Conservation (phyloP, 768 basidiomycete species). For the Suillus discolor region DNA sequence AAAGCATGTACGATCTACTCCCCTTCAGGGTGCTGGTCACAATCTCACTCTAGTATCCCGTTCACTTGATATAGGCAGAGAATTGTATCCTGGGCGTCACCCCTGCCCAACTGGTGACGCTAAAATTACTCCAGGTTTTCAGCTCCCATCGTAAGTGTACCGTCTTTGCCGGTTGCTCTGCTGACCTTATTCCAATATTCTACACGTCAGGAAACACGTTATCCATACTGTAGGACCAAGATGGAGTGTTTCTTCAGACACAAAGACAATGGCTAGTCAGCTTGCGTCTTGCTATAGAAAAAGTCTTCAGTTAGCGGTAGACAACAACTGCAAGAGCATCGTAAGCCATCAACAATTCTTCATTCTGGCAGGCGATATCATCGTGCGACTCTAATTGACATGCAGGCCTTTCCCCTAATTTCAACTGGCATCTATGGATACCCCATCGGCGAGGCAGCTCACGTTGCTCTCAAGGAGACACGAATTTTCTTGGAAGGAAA, state of each 20-base stretch:
- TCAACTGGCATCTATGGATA: conserved; percentile 83
- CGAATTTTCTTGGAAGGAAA: conserved; percentile 60
- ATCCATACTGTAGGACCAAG: conserved; percentile 86
- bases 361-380: not conserved
- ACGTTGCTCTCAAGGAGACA: conserved; percentile 62
- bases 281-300: conserved; percentile 70
- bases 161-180: not conserved
- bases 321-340: conserved; percentile 62
- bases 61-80: not conserved
- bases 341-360: conserved; percentile 37
- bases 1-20: not conserved
- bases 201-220: conserved; percentile 54
- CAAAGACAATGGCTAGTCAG: conserved; percentile 49
- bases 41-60: not conserved
- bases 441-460: conserved; percentile 72
- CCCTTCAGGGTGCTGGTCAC: too few species aligned
- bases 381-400: not conserved
- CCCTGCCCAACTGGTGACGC: conserved; percentile 71
- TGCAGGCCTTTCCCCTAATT: conserved; percentile 77
- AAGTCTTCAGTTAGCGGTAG: conserved; percentile 62
- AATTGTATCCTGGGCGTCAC: not conserved
- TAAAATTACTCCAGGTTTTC: conserved; percentile 79
- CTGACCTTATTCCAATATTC: not conserved
- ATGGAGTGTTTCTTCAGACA: conserved; percentile 44
- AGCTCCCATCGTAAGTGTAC: conserved; percentile 71